phyloP scores from a whole-genome alignment of 176 grass and related monocot species.

The Leersia perrieri region DNA sequence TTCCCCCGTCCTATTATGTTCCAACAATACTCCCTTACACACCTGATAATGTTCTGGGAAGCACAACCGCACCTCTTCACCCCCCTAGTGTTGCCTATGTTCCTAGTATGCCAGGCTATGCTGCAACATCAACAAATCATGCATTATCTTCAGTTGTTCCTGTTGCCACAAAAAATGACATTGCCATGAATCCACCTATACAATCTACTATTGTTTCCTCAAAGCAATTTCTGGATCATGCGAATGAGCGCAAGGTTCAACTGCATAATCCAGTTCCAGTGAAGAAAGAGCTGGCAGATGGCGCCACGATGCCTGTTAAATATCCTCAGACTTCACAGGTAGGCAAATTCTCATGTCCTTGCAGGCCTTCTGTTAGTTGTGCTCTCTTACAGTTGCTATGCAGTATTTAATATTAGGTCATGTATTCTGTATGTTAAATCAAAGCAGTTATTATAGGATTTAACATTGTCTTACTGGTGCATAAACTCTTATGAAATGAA shows the following conservation, averaged over 20 bases:
- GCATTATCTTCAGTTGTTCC: conserved; percentile 27
- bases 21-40: conserved; percentile 52
- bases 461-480: background rate
- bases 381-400: background rate
- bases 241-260: conserved; percentile 37
- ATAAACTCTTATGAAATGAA: background rate
- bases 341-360: background rate
- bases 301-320: conserved; percentile 16
- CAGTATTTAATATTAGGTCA: background rate
- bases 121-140: conserved; percentile 34
- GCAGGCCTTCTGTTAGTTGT: background rate
- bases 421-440: background rate
- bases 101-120: conserved; percentile 36
- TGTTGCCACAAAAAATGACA: conserved; percentile 30
- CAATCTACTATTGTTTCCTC: conserved; percentile 44
- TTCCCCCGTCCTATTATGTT: conserved; percentile 52
- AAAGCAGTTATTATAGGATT: background rate
- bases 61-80: conserved; percentile 4
- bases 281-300: conserved; percentile 49
- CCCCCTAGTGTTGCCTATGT: conserved; percentile 31
- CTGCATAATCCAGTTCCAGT: conserved; percentile 33
- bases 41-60: conserved; percentile 45
- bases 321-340: conserved; percentile 52
- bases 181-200: conserved; percentile 28
- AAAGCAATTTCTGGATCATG: conserved; percentile 55